These are phyloP conservation scores for Tarenaya hassleriana DNA, from an alignment of 345 rosid genomes.

Conservation along the genomic window DNA sequence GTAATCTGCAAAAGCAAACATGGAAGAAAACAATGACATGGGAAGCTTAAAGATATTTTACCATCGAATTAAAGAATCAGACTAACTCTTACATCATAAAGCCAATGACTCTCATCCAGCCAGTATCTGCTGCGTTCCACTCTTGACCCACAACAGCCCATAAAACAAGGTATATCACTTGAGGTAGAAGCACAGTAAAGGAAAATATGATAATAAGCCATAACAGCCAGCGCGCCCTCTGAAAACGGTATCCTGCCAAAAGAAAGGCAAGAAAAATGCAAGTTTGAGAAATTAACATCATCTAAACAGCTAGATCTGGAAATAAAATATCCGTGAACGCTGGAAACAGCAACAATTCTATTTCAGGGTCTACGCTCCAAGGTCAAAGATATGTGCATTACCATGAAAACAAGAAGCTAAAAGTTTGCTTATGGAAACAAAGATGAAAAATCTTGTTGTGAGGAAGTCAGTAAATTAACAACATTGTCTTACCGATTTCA, in stretches of 20 bases:
- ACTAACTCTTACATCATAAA: conserved; percentile 56
- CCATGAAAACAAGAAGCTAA: neutral
- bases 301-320: conserved; percentile 8
- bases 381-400: too few species aligned
- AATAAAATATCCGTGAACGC: too few species aligned
- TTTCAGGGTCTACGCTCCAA: too few species aligned
- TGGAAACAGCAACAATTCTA: too few species aligned
- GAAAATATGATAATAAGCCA: conserved; percentile 79
- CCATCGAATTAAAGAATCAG: conserved; percentile 15
- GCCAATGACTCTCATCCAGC: conserved; percentile 69
- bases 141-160: conserved; percentile 59
- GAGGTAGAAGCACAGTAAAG: conserved; percentile 48
- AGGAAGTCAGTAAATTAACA: conserved; percentile 9
- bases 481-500: conserved; percentile 46
- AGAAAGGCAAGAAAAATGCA: conserved; percentile 22
- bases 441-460: neutral
- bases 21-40: conserved; percentile 24
- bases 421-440: neutral
- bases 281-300: conserved; percentile 13
- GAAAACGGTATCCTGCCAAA: conserved; percentile 55
- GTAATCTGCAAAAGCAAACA: conserved; percentile 50
- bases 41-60: conserved; percentile 12
- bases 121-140: conserved; percentile 50
- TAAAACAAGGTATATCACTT: conserved; percentile 53
- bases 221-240: conserved; percentile 49